Evolutionary conservation across 1,284 basidiomycete genomes (phyloP).

Genomic region (Tilletia indica): DNA sequence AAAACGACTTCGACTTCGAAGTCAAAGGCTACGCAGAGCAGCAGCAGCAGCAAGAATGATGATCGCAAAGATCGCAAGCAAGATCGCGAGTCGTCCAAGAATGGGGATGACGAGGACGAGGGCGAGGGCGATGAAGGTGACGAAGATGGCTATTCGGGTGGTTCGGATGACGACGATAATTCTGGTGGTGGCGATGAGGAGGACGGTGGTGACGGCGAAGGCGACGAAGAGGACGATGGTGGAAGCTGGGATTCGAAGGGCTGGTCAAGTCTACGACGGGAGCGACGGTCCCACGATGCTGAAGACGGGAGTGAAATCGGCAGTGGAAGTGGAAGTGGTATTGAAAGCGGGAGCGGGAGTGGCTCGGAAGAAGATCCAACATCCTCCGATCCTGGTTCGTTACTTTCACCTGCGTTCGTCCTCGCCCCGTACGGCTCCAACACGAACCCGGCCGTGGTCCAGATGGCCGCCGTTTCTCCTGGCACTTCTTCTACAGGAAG

Average conservation of each 20-base stretch:
- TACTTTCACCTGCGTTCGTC: conserved; percentile 3
- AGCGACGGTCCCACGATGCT: background rate
- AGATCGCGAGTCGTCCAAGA: background rate
- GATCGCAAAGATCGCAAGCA: conserved; percentile 3
- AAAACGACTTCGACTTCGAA: no score
- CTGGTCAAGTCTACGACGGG: conserved; percentile 1
- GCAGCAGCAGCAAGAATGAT: background rate
- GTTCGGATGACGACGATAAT: background rate
- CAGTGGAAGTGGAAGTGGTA: background rate
- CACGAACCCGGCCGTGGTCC: conserved; percentile 1
- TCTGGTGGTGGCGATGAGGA: background rate
- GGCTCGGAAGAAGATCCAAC: background rate
- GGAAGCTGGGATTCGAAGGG: background rate
- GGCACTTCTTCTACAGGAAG: background rate
- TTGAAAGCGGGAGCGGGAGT: background rate
- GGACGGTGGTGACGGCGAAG: no score
- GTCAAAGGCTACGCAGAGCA: background rate
- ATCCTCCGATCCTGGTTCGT: background rate
- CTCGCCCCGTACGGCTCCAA: conserved; percentile 3
- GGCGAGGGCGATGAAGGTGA: background rate
- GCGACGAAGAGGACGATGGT: no score
- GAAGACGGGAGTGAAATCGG: background rate
- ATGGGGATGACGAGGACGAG: background rate
- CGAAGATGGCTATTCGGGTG: background rate
- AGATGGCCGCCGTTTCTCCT: background rate